Percentiles rank a stretch among this genome's conserved stretches.
phyloP scores from a whole-genome alignment of 257 asterid genomes.

The Anisodus tanguticus region DNA sequence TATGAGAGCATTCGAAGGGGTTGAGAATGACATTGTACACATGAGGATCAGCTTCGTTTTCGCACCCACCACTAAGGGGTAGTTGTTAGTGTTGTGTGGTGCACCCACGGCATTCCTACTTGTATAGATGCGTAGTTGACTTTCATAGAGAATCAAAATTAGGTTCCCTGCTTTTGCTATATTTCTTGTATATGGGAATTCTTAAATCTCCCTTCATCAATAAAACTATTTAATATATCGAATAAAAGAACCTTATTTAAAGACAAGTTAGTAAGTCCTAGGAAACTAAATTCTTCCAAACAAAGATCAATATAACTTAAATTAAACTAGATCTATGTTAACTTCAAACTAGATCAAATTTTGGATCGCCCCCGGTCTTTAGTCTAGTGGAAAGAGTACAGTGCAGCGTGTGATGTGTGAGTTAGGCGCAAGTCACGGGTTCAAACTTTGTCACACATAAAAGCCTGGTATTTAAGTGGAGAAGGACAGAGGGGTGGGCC shows the following conservation, averaged over 20 bases:
- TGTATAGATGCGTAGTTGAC: not conserved
- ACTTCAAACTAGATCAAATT: conserved; percentile 6
- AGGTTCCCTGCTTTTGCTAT: not conserved
- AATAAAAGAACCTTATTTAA: not conserved
- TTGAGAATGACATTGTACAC: not conserved
- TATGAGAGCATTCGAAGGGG: not conserved
- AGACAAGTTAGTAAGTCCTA: not conserved
- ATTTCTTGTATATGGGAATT: not conserved
- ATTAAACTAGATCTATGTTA: not conserved
- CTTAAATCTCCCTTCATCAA: not conserved
- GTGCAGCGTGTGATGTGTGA: not conserved
- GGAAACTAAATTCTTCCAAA: not conserved
- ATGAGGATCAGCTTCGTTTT: not conserved
- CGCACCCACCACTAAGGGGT: not conserved
- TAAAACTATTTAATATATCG: not conserved
- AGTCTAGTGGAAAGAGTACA: not conserved
- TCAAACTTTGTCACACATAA: conserved; percentile 12
- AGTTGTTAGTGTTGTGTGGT: not conserved
- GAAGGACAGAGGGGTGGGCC: not conserved
- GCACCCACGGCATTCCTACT: not conserved
- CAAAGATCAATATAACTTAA: not conserved
- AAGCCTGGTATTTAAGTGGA: not conserved
- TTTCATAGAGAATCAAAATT: not conserved
- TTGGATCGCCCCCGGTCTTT: not conserved
- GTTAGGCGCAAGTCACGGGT: not conserved